phyloP scores from a whole-genome alignment of 1,139 yeast genomes.

The Suhomyces chickasaworum region DNA sequence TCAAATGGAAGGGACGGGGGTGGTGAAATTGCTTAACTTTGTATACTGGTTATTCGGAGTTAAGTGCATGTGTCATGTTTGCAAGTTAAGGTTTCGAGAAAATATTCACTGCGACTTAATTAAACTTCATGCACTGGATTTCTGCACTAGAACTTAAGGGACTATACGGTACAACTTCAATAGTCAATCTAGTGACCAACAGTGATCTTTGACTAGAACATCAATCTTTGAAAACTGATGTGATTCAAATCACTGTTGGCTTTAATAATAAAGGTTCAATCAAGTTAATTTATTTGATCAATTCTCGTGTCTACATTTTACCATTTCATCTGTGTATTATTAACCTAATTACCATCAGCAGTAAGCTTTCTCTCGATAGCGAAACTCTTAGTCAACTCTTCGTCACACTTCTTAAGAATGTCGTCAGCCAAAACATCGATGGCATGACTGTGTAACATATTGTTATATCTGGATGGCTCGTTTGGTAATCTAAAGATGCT shows the following conservation, averaged over 20 bases:
- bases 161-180: too few species aligned
- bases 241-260: too few species aligned
- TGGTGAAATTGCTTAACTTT: too few species aligned
- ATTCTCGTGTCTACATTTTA: background rate
- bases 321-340: constrained; percentile 4
- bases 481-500: constrained; percentile 65
- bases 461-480: constrained; percentile 78
- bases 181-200: too few species aligned
- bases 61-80: background rate
- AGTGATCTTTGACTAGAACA: too few species aligned
- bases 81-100: background rate
- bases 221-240: too few species aligned
- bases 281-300: too few species aligned
- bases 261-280: too few species aligned
- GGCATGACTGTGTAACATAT: constrained; percentile 68
- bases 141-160: background rate
- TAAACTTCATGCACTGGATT: too few species aligned
- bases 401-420: constrained; percentile 62
- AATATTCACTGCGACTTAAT: background rate
- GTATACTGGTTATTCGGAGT: background rate
- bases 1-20: background rate
- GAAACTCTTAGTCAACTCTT: constrained; percentile 62
- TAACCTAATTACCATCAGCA: constrained; percentile 13
- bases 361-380: constrained; percentile 55
- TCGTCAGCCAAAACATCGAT: constrained; percentile 71